These are phyloP conservation scores for Penicillium silybi DNA, from an alignment of 495 filamentous ascomycete genomes.

Conservation along the genomic window DNA sequence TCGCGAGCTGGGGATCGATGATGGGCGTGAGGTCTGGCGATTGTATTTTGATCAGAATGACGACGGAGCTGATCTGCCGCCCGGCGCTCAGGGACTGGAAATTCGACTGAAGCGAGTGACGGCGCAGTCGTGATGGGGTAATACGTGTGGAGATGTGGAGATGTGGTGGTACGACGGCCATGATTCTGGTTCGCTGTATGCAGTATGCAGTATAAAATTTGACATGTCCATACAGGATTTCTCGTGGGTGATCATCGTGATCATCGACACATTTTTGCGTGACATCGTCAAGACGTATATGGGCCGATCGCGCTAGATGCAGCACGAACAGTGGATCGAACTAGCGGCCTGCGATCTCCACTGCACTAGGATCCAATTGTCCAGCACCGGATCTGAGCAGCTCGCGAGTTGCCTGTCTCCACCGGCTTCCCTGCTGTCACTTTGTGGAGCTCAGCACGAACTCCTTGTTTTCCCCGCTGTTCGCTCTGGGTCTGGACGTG, in stretches of 20 bases:
- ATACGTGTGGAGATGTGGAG: not conserved
- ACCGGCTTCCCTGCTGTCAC: not conserved
- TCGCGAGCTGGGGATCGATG: slow-evolving; percentile 11
- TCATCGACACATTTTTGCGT: not conserved
- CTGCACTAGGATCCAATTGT: not conserved
- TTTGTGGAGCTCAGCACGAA: not conserved
- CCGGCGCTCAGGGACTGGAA: slow-evolving; percentile 19
- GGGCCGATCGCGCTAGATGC: not conserved
- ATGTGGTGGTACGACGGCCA: no score
- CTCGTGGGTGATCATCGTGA: not conserved
- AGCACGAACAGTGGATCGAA: slow-evolving; percentile 5
- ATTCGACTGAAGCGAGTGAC: slow-evolving; percentile 23
- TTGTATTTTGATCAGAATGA: slow-evolving; percentile 29
- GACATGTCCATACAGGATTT: not conserved
- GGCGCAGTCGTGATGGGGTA: slow-evolving; percentile 11
- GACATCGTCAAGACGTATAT: not conserved
- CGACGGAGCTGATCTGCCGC: slow-evolving; percentile 23
- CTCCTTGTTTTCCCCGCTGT: not conserved
- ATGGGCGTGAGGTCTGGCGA: slow-evolving; percentile 21
- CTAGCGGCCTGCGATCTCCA: not conserved
- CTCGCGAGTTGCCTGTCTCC: not conserved
- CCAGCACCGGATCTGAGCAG: not conserved
- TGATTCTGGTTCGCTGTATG: not conserved
- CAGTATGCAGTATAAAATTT: not conserved
- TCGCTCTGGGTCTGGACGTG: not conserved